phyloP scores from a whole-genome alignment of 2,329 filamentous ascomycete species.

The Pseudogymnoascus sp. region DNA sequence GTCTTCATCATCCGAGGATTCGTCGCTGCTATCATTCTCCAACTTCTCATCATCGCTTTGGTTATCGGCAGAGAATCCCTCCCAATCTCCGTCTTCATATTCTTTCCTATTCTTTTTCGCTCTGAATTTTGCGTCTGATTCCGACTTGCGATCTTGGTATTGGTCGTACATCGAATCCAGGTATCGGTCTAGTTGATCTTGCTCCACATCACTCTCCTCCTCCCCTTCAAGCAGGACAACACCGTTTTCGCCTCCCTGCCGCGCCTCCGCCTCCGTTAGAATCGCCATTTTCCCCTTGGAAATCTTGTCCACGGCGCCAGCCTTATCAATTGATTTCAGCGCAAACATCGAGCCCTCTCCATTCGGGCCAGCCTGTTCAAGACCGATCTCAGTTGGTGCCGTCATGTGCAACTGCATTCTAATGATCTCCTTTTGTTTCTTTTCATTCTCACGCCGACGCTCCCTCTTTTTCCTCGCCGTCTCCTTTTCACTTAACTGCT shows the following conservation, averaged over 20 bases:
- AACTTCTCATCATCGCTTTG: slow-evolving; percentile 47
- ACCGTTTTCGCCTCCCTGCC: slow-evolving; percentile 53
- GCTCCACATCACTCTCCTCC: slow-evolving; percentile 65
- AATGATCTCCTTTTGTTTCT: slow-evolving; percentile 89
- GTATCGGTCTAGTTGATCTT: slow-evolving; percentile 73
- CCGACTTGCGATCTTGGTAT: slow-evolving; percentile 72
- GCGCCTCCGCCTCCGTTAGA: slow-evolving; percentile 46
- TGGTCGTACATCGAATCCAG: slow-evolving; percentile 81
- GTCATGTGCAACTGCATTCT: slow-evolving; percentile 97
- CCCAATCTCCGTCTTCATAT: slow-evolving; percentile 81
- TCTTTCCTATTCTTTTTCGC: slow-evolving; percentile 82
- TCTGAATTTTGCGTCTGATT: slow-evolving; percentile 75
- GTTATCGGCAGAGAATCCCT: slow-evolving; percentile 68
- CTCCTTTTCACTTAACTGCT: slow-evolving; percentile 73
- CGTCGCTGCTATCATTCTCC: slow-evolving; percentile 54
- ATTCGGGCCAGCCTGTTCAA: slow-evolving; percentile 72
- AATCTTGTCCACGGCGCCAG: slow-evolving; percentile 59
- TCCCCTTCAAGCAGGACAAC: slow-evolving; percentile 46
- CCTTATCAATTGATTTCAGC: slow-evolving; percentile 72
- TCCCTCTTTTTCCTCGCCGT: slow-evolving; percentile 71
- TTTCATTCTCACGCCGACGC: slow-evolving; percentile 79
- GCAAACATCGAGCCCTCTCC: slow-evolving; percentile 82
- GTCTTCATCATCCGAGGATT: slow-evolving; percentile 49
- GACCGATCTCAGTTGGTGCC: slow-evolving; percentile 88
- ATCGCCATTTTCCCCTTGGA: slow-evolving; percentile 71